Evolutionary conservation across 23 red algal species (phyloP), one percentile per base, ranked within the genome.

Genomic region (Gracilariopsis chorda): DNA sequence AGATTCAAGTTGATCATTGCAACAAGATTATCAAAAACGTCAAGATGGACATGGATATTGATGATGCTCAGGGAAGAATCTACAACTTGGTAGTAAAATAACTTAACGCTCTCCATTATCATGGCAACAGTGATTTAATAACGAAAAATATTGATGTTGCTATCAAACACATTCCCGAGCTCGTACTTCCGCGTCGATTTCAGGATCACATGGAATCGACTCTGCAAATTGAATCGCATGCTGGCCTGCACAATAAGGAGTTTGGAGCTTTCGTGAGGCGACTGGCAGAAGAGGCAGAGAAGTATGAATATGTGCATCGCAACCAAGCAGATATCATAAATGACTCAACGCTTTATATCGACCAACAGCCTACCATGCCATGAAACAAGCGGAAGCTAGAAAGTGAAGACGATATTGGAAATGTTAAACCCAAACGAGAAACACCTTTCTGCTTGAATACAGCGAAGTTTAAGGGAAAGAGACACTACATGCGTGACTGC

Each of bases 251-350:
- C 13, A 83, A 39, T 12, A 83, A 83, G 32, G 53, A 83, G 29
- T 83, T 83, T 43, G 79, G 79, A 34, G 79, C 57, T 27, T 65
- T 60, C 11, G 36, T 83, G 24, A 27, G 53, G 24, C 51, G 25
- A 11, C 41, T 83, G 4, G 55, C 56, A 7, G 57, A 58, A 47
- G 51, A 83, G 30, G 79, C 79, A 4, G 14, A 43, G 33, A 43
- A 46, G 42, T 60, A 61, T 39, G 57, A 67, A 14, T 46, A 64
- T 20, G 79, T 61, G 11, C 16, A 65, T 36, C 60, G 60, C 16
- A 65, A 65, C 60, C 34, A 65, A 5, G 39, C 34, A 8, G 60
- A 65, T 36, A 65, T 65, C 14, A 11, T 4, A 34, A 65, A 65
- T 34, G 60, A 65, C 21, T 65, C 27, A 34, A 65, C 39, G 7